Conservation (phyloP, 169 alveolate species). For the Babesia caballi region DNA sequence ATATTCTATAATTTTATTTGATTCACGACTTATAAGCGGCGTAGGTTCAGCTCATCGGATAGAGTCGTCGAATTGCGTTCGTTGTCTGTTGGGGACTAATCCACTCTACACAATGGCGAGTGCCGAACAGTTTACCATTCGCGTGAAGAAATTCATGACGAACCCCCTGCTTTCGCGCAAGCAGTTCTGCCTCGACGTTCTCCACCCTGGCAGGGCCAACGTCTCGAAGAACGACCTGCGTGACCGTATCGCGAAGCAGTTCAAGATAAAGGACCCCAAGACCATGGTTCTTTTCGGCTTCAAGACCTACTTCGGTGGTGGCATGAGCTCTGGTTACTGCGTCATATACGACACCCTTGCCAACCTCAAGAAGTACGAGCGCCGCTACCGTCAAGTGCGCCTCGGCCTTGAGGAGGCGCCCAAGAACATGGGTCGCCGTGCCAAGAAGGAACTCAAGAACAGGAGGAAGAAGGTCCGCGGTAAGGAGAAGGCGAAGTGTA, state of each 20-base stretch:
- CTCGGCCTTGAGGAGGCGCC: slow-evolving; percentile 80
- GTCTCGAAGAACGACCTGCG: slow-evolving; percentile 88
- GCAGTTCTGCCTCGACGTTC: slow-evolving; percentile 88
- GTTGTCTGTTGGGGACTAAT: not conserved
- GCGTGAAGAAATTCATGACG: slow-evolving; percentile 83
- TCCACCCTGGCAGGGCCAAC: slow-evolving; percentile 90
- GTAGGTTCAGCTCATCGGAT: not conserved
- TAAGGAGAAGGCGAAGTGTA: slow-evolving; percentile 70
- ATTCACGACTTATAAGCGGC: too few relatives aligned
- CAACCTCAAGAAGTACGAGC: slow-evolving; percentile 86
- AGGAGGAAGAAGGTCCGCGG: slow-evolving; percentile 84
- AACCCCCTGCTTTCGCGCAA: slow-evolving; percentile 89
- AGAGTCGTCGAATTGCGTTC: not conserved
- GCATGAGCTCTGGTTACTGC: slow-evolving; percentile 93
- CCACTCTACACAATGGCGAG: slow-evolving; percentile 38
- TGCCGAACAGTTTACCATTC: slow-evolving; percentile 77
- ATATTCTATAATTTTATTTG: not conserved
- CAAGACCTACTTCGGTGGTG: slow-evolving; percentile 95
- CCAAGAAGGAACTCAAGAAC: slow-evolving; percentile 84
- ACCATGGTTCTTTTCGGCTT: slow-evolving; percentile 88
- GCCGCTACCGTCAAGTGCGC: slow-evolving; percentile 83
- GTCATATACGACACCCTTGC: slow-evolving; percentile 88
- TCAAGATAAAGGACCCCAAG: slow-evolving; percentile 82
- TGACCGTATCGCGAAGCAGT: slow-evolving; percentile 86
- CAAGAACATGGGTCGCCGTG: slow-evolving; percentile 82